Percentiles rank a stretch among this genome's conserved stretches.
These are phyloP conservation scores for Breynia disticha DNA, from an alignment of 441 rosid genomes.

Conservation along the genomic window DNA sequence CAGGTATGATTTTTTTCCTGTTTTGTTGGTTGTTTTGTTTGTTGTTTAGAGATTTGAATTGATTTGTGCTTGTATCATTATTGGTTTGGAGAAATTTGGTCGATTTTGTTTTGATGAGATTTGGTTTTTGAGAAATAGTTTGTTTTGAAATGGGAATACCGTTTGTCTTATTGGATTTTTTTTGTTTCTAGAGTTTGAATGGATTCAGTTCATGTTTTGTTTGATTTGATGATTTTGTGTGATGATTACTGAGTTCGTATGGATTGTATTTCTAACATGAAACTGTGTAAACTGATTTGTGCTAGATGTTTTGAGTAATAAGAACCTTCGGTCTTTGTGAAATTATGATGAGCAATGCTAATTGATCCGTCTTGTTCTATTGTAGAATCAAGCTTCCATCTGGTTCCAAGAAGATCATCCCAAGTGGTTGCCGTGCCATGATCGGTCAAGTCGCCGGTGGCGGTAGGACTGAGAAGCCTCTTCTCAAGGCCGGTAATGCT, in stretches of 20 bases:
- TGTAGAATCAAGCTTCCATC: constrained; percentile 69
- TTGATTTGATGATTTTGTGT: too few relatives aligned
- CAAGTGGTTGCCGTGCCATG: constrained; percentile 75
- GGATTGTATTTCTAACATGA: too few relatives aligned
- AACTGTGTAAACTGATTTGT: too few relatives aligned
- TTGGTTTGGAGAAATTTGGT: too few relatives aligned
- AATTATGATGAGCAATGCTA: background rate
- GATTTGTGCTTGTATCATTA: background rate
- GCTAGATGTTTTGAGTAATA: too few relatives aligned
- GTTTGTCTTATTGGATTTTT: too few relatives aligned
- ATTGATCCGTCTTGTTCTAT: background rate
- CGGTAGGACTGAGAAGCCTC: constrained; percentile 91
- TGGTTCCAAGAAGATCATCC: constrained; percentile 68
- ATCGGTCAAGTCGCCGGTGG: constrained; percentile 85
- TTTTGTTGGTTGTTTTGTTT: background rate
- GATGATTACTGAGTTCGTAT: too few relatives aligned
- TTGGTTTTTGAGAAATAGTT: background rate
- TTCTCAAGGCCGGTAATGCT: constrained; percentile 87
- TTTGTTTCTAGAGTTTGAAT: too few relatives aligned
- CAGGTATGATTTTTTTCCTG: constrained; percentile 20
- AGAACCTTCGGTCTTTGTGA: too few relatives aligned
- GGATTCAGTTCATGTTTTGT: too few relatives aligned
- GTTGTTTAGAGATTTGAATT: background rate
- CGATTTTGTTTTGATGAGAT: too few relatives aligned
- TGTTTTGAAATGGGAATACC: background rate